phyloP scores from a whole-genome alignment of 1,284 basidiomycete genomes.

The Hypsizygus ulmarius region DNA sequence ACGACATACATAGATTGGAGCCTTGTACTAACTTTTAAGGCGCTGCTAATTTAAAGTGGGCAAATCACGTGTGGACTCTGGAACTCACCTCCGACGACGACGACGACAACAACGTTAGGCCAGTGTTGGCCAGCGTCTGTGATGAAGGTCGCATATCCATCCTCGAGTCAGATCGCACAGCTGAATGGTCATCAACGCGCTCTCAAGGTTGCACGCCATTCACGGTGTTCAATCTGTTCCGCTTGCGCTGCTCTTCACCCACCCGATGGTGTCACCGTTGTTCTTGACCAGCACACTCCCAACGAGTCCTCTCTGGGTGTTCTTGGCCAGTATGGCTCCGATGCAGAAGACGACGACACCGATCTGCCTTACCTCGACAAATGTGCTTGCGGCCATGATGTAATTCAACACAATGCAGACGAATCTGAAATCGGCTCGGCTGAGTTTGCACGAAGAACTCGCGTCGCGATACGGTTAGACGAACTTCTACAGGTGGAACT shows the following conservation, averaged over 20 bases:
- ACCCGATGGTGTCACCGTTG: slow-evolving; percentile 51
- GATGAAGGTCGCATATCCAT: slow-evolving; percentile 66
- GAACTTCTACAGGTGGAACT: slow-evolving; percentile 74
- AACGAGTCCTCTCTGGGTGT: slow-evolving; percentile 49
- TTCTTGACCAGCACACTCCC: slow-evolving; percentile 46
- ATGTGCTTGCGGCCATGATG: slow-evolving; percentile 77
- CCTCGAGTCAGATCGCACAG: slow-evolving; percentile 44
- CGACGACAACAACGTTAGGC: not conserved
- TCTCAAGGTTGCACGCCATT: slow-evolving; percentile 75
- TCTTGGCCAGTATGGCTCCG: slow-evolving; percentile 63
- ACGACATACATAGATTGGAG: too few species aligned
- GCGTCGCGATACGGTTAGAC: slow-evolving; percentile 81
- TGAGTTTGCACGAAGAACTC: slow-evolving; percentile 69
- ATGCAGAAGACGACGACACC: slow-evolving; percentile 51
- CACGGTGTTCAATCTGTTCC: slow-evolving; percentile 58
- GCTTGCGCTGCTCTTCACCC: slow-evolving; percentile 70
- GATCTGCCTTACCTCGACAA: slow-evolving; percentile 55
- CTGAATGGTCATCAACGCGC: slow-evolving; percentile 50
- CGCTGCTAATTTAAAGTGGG: too few species aligned
- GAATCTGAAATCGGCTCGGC: slow-evolving; percentile 49
- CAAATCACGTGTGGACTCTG: not conserved
- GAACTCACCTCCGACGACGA: not conserved
- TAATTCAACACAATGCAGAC: slow-evolving; percentile 69
- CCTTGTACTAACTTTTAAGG: too few species aligned
- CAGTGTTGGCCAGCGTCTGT: slow-evolving; percentile 9